Base-by-base conservation (phyloP, 1,284 basidiomycete species). In the Sanghuangporus sanghuang region DNA sequence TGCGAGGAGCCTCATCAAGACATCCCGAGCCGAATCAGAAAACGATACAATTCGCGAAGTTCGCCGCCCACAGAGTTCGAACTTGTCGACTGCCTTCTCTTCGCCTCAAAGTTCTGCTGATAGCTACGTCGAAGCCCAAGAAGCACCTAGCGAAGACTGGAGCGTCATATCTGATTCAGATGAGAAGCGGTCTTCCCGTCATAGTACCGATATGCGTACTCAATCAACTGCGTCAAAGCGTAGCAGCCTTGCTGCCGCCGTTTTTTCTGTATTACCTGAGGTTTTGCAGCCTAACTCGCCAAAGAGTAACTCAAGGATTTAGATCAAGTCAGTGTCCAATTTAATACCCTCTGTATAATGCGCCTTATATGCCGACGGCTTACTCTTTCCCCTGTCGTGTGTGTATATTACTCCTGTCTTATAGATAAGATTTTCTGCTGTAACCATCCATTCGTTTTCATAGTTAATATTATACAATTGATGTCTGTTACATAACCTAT, bases 141-240 rank as follows among this genome's bases (percentile, higher is more conserved):
- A 78, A 39, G 78, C 82, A 42, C 78, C 81, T 14, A 92, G 90
- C 68, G 90, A 89, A 70, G 88, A 90, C 69, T 92, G 90, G 90
- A 92, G 90, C 71, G 85, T 92, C 49, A 87, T 92, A 48, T 90
- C 87, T 39, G 89, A 92, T 64, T 79, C 80, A 63, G 90, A 90
- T 53, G 87, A 85, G 56, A 75, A 74, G 38, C 77, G 77, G 27
- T 81, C 79, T 8, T 85, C 85, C 81, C 62, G 77, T 79, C 59
- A 84, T 82, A 39, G 73, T 73, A 52, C 71, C 71, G 35, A 74
- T 75, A 69, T 77, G 75, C 66, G 71, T 69, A 69, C 68, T 59
- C 71, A 70, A 56, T 73, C 76, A 49, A 70, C 69, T 2, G 68
- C 70, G n/a, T 59, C 74, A 50, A 86, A 84, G 73, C 83, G 86